Conservation (phyloP, 257 asterid genomes). For the Solanum clarkiae region DNA sequence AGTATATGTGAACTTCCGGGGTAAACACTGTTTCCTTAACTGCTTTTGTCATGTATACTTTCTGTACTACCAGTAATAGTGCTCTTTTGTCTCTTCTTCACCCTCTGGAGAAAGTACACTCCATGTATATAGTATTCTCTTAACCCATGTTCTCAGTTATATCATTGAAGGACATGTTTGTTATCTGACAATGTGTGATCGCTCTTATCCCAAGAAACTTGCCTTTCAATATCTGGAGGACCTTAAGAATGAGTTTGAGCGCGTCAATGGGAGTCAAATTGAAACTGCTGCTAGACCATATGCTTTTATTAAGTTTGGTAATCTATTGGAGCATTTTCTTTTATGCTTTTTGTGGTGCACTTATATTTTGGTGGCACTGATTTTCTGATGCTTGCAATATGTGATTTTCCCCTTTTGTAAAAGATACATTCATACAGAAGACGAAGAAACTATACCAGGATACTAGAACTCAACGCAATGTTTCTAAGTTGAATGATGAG, state of each 20-base stretch:
- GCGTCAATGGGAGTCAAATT: constrained; percentile 65
- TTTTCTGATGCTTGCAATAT: background rate
- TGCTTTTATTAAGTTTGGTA: constrained; percentile 94
- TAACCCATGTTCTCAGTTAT: constrained; percentile 51
- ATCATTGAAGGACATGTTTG: constrained; percentile 90
- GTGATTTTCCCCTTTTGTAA: constrained; percentile 1
- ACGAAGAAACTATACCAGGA: constrained; percentile 93
- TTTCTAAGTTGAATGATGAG: constrained; percentile 88
- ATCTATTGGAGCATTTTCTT: background rate
- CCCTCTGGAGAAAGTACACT: background rate
- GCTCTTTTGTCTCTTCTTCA: background rate
- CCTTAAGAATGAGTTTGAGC: constrained; percentile 91
- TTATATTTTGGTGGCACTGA: background rate
- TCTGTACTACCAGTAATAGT: background rate
- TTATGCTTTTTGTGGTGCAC: background rate
- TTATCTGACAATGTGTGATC: constrained; percentile 96
- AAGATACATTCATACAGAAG: constrained; percentile 86
- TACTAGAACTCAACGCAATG: constrained; percentile 84
- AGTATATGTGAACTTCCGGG: background rate
- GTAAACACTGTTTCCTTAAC: background rate
- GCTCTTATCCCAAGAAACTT: constrained; percentile 92
- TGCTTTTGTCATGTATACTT: background rate
- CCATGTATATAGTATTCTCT: constrained; percentile 16
- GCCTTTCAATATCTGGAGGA: constrained; percentile 92
- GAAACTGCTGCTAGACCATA: constrained; percentile 99